Evolutionary conservation across 164 flowering plant species (phyloP), one percentile per base, ranked within the genome.

Genomic region (Magnolia changhungtana): DNA sequence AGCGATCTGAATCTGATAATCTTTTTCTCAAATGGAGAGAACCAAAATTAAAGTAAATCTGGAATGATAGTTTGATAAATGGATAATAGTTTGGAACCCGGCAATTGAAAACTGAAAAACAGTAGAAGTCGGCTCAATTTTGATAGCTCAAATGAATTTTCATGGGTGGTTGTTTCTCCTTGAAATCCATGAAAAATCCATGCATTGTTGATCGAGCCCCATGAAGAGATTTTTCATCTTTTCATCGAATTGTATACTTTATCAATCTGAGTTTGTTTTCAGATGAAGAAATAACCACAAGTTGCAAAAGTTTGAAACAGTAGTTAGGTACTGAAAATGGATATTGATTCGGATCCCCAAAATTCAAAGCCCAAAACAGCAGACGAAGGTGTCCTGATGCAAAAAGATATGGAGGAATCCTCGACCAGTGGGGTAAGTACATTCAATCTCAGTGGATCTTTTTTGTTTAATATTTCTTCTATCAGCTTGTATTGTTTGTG

Each of bases 311-410:
- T 37, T 55, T 55, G 16, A 11, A 16, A 16, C 18, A 29, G 20
- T 14, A 14, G n/a, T 27, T 11, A 27, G 8, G 31, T 18, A 8
- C 24, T 70, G 72, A 73, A 45, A 72, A 84, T 84, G 87, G 87
- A 84, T 49, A 76, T 85, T 74, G 85, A 85, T 65, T 59, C 77
- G 59, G 81, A 78, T 65, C 52, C 58, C 19, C 10, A 8, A 14
- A 72, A 69, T n/a, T 52, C 63, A 7, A 55, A 65, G 63, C 24
- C 75, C 16, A 82, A 78, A 63, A 71, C 65, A 6, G 51, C 75
- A 16, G 83, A 76, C 8, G 81, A 82, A 59, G 81, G 66, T 10
- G 72, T 74, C 6, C 31, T 80, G 18, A 78, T 79, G 78, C 86
- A 78, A 77, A 72, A 76, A 74, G 85, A 84, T 73, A 21, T 79